Evolutionary conservation across 2,329 filamentous ascomycete genomes (phyloP).

Genomic region (Exophiala phaeomuriformis): DNA sequence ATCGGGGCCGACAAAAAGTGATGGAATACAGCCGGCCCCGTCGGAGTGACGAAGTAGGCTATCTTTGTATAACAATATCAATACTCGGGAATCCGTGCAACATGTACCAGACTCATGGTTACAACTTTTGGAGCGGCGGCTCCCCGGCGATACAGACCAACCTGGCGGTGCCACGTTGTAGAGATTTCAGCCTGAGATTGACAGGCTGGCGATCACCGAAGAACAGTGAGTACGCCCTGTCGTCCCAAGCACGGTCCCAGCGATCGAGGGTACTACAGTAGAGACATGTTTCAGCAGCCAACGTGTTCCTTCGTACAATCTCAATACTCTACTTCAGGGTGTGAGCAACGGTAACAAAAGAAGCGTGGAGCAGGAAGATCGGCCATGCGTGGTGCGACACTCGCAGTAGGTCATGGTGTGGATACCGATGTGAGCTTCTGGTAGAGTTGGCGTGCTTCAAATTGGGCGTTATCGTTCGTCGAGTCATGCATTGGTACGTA

Average conservation of each 20-base stretch:
- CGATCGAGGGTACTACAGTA: not conserved
- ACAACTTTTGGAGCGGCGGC: not conserved
- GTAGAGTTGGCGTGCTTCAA: not conserved
- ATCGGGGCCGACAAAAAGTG: not conserved
- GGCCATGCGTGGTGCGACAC: not conserved
- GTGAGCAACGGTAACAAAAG: not conserved
- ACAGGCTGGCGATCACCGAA: too few species aligned
- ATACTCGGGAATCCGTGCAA: not conserved
- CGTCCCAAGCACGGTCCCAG: too few species aligned
- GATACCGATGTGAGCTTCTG: not conserved
- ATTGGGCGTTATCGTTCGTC: not conserved
- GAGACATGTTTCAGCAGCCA: slow-evolving; percentile 10
- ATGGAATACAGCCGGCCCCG: not conserved
- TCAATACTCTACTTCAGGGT: not conserved
- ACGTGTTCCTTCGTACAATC: not conserved
- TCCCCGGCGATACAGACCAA: too few species aligned
- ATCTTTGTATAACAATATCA: not conserved
- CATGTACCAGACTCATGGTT: not conserved
- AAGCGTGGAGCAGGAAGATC: not conserved
- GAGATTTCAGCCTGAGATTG: too few species aligned
- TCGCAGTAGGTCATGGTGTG: not conserved
- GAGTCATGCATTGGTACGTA: not conserved
- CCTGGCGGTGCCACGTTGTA: too few species aligned
- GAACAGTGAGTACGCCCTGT: too few species aligned
- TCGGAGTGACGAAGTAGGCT: too few species aligned